Evolutionary conservation across 1,139 yeast species (phyloP).

Genomic region (Blastobotrys apis): DNA sequence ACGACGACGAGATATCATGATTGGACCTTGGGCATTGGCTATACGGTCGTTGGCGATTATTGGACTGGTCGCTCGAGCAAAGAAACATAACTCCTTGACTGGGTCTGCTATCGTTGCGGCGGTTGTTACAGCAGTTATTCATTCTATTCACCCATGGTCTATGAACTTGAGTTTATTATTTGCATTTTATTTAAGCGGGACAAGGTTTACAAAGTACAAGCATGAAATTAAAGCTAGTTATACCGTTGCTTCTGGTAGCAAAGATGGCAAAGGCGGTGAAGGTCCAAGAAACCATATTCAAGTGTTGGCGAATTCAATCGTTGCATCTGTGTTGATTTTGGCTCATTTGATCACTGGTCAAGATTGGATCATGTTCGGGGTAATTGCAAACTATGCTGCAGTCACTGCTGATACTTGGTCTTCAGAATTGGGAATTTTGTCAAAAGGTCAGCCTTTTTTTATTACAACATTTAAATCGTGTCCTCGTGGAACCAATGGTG

Average conservation of each 20-base stretch:
- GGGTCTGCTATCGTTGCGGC: constrained; percentile 40
- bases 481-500: constrained; percentile 51
- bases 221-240: constrained; percentile 33
- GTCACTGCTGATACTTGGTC: constrained; percentile 50
- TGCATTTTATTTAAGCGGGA: constrained; percentile 41
- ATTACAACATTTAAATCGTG: constrained; percentile 43
- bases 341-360: constrained; percentile 19
- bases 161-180: constrained; percentile 37
- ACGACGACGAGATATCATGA: neutral
- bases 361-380: constrained; percentile 28
- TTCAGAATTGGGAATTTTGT: constrained; percentile 46
- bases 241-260: constrained; percentile 17
- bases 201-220: constrained; percentile 40
- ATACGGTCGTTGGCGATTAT: constrained; percentile 8
- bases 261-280: constrained; percentile 15
- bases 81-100: constrained; percentile 38
- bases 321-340: constrained; percentile 33
- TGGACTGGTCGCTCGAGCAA: constrained; percentile 27
- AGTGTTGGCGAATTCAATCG: constrained; percentile 42
- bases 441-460: constrained; percentile 38
- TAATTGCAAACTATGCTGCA: constrained; percentile 44
- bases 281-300: constrained; percentile 40
- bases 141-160: constrained; percentile 38
- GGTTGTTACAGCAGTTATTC: constrained; percentile 39
- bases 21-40: constrained; percentile 2